Evolutionary conservation across 148 eudicot genomes (phyloP), one percentile per base, ranked within the genome.

Genomic region (Talinum fruticosum): DNA sequence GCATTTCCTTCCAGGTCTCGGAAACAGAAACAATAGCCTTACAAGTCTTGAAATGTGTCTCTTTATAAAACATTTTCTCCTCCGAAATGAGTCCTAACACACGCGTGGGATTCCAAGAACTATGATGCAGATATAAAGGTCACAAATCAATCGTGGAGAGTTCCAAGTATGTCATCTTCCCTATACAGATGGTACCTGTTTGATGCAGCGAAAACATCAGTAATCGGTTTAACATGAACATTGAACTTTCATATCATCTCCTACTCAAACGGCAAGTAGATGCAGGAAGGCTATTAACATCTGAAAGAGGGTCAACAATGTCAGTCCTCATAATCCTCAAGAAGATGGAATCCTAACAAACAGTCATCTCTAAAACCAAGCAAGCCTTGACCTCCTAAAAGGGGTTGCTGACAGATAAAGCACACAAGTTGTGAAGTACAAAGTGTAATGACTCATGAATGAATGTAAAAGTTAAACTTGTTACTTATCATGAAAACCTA

Each of bases 101-200:
- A 28, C 28, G 74, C 8, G 28, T 71, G 59, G 74, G n/a, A 26
- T 26, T 71, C 33, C 36, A 47, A 41, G 26, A 45, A 12, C 59
- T 6, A 28, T 47, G 21, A 44, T 23, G 10, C 23, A 30, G 44
- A 2, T 62, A 61, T 1, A 16, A 24, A 57, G 32, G 72, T 6
- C 54, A 29, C 18, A 5, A 70, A 74, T 89, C 79, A 90, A 45
- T 87, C 87, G 47, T 90, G 90, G 38, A 90, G 82, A 33, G 87
- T 90, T 70, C 94, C 94, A 78, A 90, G 79, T 19, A 90, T 86
- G 76, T 90, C 91, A 10, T 90, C 90, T 66, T 90, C 94, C 61
- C 89, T 78, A 59, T 85, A 88, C 72, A 90, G 87, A 82, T 88
- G 91, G 80, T 77, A 90, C 84, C 91, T 90, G 87, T 80, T 19